phyloP scores from a whole-genome alignment of 192 early-diverging fungal species.

The Podila epigama region DNA sequence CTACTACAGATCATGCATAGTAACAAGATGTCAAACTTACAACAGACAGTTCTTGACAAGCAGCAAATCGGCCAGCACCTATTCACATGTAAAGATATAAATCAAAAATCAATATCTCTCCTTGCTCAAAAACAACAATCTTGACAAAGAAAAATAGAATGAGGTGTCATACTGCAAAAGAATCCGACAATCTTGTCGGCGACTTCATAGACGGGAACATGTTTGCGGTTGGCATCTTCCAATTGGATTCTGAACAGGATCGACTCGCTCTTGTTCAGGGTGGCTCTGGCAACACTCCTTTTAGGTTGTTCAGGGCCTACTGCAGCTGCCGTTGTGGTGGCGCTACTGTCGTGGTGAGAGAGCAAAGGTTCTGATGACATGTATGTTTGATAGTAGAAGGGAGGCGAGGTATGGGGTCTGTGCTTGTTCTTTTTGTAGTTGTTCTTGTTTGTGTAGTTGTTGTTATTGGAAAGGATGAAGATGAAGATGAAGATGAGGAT shows the following conservation, averaged over 20 bases:
- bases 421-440: too few species aligned
- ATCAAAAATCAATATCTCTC: neutral
- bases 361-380: neutral
- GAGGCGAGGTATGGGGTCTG: neutral
- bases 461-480: neutral
- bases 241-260: constrained; percentile 44
- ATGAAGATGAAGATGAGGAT: neutral
- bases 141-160: neutral
- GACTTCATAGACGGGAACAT: constrained; percentile 42
- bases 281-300: constrained; percentile 18
- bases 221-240: constrained; percentile 27
- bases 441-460: neutral
- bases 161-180: constrained; percentile 23
- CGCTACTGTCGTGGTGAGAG: constrained; percentile 3
- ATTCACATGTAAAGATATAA: neutral
- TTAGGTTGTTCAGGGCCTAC: neutral
- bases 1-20: neutral
- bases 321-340: neutral
- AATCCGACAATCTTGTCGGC: constrained; percentile 43
- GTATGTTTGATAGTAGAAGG: neutral
- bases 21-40: neutral
- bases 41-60: constrained; percentile 27
- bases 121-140: neutral
- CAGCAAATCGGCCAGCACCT: constrained; percentile 35
- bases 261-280: constrained; percentile 29